These are phyloP conservation scores for Hippophae rhamnoides DNA, from an alignment of 306 rosid genomes.

Conservation along the genomic window DNA sequence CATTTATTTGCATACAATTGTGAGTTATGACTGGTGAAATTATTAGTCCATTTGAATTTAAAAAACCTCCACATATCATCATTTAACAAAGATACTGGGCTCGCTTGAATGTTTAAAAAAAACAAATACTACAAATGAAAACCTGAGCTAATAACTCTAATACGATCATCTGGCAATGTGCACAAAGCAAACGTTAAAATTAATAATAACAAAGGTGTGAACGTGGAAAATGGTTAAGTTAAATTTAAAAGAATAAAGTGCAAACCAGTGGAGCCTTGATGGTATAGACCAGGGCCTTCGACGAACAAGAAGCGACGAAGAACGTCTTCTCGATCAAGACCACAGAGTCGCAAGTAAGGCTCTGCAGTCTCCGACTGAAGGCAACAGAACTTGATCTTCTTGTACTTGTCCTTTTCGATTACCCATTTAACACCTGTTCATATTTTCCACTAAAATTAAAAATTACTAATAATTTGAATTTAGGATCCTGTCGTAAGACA, in stretches of 20 bases:
- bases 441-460: not conserved
- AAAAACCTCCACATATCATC: too few species aligned
- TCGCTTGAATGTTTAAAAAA: too few species aligned
- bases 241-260: not conserved
- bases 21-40: too few species aligned
- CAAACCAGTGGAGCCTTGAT: conserved; percentile 67
- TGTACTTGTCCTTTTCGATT: conserved; percentile 48
- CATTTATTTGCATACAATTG: too few species aligned
- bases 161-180: too few species aligned
- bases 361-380: conserved; percentile 63
- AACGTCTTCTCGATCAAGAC: conserved; percentile 56
- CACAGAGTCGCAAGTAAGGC: conserved; percentile 55
- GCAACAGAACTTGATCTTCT: conserved; percentile 63
- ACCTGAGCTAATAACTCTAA: too few species aligned
- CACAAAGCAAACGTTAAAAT: too few species aligned
- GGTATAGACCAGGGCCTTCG: conserved; percentile 46
- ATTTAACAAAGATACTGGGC: too few species aligned
- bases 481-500: not conserved
- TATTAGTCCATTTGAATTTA: too few species aligned
- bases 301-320: conserved; percentile 47
- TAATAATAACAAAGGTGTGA: too few species aligned
- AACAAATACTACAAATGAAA: too few species aligned
- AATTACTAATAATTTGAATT: not conserved
- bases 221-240: too few species aligned
- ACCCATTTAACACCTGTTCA: conserved; percentile 61